These are phyloP conservation scores for Colletotrichum sp. DNA, from an alignment of 2,329 filamentous ascomycete genomes.

Conservation along the genomic window DNA sequence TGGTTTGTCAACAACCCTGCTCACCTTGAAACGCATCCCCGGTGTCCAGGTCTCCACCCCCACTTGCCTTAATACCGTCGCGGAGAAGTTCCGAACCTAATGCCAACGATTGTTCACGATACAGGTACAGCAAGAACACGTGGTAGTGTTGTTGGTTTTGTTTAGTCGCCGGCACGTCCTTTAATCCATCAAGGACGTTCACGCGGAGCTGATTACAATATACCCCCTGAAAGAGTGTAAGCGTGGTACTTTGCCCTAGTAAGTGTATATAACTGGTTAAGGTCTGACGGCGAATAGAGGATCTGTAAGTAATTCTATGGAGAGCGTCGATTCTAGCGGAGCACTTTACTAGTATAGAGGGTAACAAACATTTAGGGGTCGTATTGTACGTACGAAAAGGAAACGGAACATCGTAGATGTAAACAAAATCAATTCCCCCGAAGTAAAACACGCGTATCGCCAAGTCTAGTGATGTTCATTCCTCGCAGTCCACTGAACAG, in stretches of 20 bases:
- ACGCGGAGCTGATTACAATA: neutral
- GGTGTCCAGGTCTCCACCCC: neutral
- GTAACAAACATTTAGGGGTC: no score
- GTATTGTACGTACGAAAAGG: no score
- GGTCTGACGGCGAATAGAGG: no score
- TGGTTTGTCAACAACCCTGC: neutral
- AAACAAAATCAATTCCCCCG: neutral
- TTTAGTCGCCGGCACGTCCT: neutral
- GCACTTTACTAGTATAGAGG: no score
- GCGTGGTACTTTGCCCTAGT: no score
- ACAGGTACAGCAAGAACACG: neutral
- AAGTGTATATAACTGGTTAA: no score
- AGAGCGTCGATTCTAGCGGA: no score
- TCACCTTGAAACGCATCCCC: neutral
- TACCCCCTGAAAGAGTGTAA: no score
- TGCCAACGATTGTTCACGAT: neutral
- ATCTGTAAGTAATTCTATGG: no score
- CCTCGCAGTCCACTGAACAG: neutral
- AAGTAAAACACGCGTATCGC: neutral
- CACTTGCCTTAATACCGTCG: neutral
- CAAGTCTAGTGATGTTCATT: neutral
- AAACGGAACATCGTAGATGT: rapidly evolving
- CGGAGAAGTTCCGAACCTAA: neutral
- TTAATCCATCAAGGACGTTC: neutral
- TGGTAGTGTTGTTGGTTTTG: neutral